Percentiles rank a stretch among this genome's conserved stretches.
These are phyloP conservation scores for Plasmodium vivax DNA, from an alignment of 169 alveolate genomes.

Conservation along the genomic window DNA sequence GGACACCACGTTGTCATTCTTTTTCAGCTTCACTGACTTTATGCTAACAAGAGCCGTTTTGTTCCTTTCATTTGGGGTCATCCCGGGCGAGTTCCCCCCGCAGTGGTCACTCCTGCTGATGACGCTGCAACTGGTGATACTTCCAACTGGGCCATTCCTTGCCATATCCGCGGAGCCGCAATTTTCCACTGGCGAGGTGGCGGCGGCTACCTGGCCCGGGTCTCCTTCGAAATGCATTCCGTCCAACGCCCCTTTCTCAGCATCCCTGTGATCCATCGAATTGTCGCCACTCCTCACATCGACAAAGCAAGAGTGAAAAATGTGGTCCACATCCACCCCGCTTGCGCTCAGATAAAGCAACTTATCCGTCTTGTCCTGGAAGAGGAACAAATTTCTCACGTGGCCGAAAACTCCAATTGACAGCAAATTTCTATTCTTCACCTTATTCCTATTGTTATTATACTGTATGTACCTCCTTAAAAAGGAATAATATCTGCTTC, in stretches of 20 bases:
- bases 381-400: slow-evolving; percentile 28
- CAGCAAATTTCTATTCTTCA: slow-evolving; percentile 12
- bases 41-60: slow-evolving; percentile 18
- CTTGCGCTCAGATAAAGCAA: slow-evolving; percentile 12
- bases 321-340: slow-evolving; percentile 12
- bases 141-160: neutral
- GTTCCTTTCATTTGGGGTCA: neutral
- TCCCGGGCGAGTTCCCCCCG: neutral
- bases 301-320: slow-evolving; percentile 20
- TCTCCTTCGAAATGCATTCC: neutral
- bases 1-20: slow-evolving; percentile 33
- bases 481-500: slow-evolving; percentile 53
- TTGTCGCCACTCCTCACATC: neutral
- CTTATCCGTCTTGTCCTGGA: slow-evolving; percentile 36
- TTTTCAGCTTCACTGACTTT: slow-evolving; percentile 40
- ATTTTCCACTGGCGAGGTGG: neutral
- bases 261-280: neutral
- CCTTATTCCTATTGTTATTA: slow-evolving; percentile 20
- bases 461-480: slow-evolving; percentile 40
- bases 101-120: neutral
- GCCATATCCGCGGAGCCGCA: neutral
- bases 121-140: neutral
- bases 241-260: neutral
- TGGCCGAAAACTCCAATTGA: slow-evolving; percentile 40
- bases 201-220: no score